Conservation (phyloP, 2,329 filamentous ascomycete genomes). For the Colletotrichum sp. region DNA sequence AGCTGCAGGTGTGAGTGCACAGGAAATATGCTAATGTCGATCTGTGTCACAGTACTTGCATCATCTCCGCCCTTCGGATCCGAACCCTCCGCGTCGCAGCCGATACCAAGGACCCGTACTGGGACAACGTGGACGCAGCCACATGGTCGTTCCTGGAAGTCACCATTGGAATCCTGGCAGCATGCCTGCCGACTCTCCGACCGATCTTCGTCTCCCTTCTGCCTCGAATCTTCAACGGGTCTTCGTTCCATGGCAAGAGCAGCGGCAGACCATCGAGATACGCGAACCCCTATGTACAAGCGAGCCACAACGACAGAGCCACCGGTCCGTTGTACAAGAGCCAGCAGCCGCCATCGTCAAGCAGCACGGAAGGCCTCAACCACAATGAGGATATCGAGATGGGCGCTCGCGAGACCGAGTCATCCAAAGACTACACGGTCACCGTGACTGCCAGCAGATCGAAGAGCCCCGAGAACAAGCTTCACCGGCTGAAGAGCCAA, state of each 20-base stretch:
- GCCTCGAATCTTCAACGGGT: slow-evolving; percentile 21
- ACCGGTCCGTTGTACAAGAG: slow-evolving; percentile 9
- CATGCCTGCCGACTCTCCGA: slow-evolving; percentile 31
- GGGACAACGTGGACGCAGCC: slow-evolving; percentile 33
- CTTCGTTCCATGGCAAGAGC: background rate
- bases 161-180: slow-evolving; percentile 31
- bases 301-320: slow-evolving; percentile 13
- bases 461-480: background rate
- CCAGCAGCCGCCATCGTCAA: background rate
- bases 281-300: background rate
- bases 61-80: slow-evolving; percentile 32
- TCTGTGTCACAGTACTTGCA: slow-evolving; percentile 24
- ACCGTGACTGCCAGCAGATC: background rate
- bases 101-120: slow-evolving; percentile 25
- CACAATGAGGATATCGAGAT: slow-evolving; percentile 2
- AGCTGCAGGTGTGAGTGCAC: background rate
- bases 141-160: slow-evolving; percentile 35
- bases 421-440: background rate
- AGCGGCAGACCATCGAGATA: background rate
- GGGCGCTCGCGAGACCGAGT: background rate
- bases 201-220: slow-evolving; percentile 28
- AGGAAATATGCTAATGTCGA: background rate
- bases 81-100: slow-evolving; percentile 28
- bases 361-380: background rate
- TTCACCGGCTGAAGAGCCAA: background rate